Evolutionary conservation across 257 asterid species (phyloP), one percentile per base, ranked within the genome.

Genomic region (Datura wrightii): DNA sequence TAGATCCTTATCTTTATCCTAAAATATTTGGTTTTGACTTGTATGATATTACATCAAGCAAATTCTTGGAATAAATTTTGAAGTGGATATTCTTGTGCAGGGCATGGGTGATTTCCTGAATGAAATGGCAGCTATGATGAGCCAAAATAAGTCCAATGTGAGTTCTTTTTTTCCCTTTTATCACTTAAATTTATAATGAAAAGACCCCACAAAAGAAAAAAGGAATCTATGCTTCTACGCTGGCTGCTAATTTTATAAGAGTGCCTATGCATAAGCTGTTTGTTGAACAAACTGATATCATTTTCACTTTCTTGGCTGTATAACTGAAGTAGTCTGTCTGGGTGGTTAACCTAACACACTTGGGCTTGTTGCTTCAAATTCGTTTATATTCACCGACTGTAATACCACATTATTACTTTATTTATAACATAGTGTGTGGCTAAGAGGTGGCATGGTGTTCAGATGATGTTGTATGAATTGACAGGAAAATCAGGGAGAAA

Each of bases 81-180:
- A 76, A 50, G 46, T 50, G 60, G 31, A 76, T 52, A 31, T 50
- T 42, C 3, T 83, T 66, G 76, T 91, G 92, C 92, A 95, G 99
- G 99, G 98, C 19, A 94, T 95, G 99, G 98, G 97, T 8, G 97
- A 91, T 2, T 95, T 94, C 89, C 82, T 95, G 90, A 89, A 90
- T 80, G 99, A 95, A 88, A 95, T 95, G 99, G 92, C 90, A 41
- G 80, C 90, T 18, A 93, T 95, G 97, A 95, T 95, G 98, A 88
- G 79, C 88, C 93, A 94, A 87, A 86, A 87, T 67, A 88, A 90
- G 81, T 24, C 93, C 52, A 71, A 81, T 18, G 98, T 94, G 91
- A 92, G 98, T 88, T 60, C 56, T 53, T n/a, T 14, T 14, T 8
- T n/a, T 14, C 54, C 37, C 13, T 19, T 19, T 34, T 41, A 41